phyloP scores from a whole-genome alignment of 495 filamentous ascomycete species.

The Coniosporium apollinis region DNA sequence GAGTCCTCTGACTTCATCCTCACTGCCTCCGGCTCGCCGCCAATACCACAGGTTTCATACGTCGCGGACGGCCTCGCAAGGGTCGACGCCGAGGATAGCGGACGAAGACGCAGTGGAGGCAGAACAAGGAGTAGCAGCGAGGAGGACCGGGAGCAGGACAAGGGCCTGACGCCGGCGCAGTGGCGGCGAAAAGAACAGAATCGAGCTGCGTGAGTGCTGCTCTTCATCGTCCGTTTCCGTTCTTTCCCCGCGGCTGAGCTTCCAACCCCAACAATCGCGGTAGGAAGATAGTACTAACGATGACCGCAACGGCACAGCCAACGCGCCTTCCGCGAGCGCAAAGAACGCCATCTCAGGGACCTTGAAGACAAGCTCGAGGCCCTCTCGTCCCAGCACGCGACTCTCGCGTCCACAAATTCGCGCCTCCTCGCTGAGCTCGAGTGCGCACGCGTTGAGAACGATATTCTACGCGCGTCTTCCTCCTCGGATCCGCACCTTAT shows the following conservation, averaged over 20 bases:
- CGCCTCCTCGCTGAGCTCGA: conserved; percentile 69
- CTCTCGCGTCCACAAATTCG: conserved; percentile 58
- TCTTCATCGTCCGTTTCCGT: conserved; percentile 3
- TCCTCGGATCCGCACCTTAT: conserved; percentile 11
- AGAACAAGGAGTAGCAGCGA: conserved; percentile 33
- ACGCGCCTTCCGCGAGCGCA: conserved; percentile 91
- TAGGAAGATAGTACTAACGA: background rate
- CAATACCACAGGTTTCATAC: no score
- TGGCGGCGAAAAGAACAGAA: conserved; percentile 89
- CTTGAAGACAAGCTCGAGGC: conserved; percentile 72
- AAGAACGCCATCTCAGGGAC: conserved; percentile 84
- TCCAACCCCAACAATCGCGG: background rate
- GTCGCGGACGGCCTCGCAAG: background rate
- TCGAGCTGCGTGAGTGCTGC: conserved; percentile 68
- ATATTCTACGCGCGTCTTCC: conserved; percentile 59
- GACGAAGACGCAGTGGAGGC: conserved; percentile 7
- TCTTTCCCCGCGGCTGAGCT: background rate
- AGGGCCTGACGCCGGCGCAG: conserved; percentile 60
- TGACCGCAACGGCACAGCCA: conserved; percentile 38
- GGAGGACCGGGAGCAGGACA: conserved; percentile 56
- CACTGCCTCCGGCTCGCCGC: background rate
- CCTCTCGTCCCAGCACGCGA: conserved; percentile 41
- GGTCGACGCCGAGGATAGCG: background rate
- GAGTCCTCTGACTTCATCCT: background rate
- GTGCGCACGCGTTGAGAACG: conserved; percentile 71